Conservation (phyloP, 176 grass and related monocot species). For the Oryza australiensis region DNA sequence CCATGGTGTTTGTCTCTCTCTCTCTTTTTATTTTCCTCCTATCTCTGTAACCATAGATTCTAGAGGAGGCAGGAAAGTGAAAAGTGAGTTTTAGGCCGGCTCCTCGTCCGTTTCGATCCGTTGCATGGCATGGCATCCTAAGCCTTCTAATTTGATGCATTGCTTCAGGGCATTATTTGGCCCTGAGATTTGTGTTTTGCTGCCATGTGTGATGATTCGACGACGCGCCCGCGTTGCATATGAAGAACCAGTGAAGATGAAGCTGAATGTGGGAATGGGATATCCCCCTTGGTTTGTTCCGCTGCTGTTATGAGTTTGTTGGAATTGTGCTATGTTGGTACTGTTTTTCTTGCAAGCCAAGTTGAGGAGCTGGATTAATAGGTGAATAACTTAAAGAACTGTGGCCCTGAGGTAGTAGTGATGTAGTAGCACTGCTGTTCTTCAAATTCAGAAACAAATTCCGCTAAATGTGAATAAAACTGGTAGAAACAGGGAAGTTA, state of each 20-base stretch:
- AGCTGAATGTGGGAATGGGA: background rate
- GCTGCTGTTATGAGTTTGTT: background rate
- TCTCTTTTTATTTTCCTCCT: conserved; percentile 24
- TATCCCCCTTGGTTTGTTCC: background rate
- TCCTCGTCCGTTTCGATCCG: background rate
- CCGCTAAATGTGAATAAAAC: background rate
- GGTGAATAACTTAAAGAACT: background rate
- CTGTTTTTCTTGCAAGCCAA: conserved; percentile 28
- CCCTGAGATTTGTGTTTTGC: background rate
- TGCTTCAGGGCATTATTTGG: background rate
- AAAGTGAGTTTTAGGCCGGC: background rate
- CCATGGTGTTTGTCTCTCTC: conserved; percentile 28
- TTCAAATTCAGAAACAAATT: background rate
- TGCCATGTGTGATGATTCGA: background rate
- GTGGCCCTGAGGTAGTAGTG: background rate
- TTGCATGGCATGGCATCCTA: conserved; percentile 8
- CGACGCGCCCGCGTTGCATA: background rate
- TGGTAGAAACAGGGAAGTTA: background rate
- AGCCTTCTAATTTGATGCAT: background rate
- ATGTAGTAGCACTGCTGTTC: too few species aligned
- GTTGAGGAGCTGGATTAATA: conserved; percentile 8
- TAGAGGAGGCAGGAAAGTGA: conserved; percentile 3
- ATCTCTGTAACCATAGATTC: background rate
- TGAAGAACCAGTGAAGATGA: background rate
- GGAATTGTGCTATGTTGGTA: conserved; percentile 14